These are phyloP conservation scores for Carex arenaria DNA, from an alignment of 202 grass and related monocot species.

Conservation along the genomic window DNA sequence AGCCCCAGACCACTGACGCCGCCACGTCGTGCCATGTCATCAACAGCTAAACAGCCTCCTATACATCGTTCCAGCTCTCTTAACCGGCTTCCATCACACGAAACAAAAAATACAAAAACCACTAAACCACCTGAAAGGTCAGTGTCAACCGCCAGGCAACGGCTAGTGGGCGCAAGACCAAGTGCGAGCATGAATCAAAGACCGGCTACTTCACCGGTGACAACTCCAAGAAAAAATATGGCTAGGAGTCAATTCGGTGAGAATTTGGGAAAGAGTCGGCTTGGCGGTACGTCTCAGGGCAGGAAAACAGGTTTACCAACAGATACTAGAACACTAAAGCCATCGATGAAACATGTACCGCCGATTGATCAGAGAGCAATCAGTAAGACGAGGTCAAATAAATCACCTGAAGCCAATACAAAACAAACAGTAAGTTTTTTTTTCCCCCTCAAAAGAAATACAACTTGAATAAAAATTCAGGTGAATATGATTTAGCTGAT, in stretches of 20 bases:
- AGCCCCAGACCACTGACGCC: conserved; percentile 12
- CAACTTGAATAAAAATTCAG: neutral
- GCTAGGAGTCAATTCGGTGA: conserved; percentile 2
- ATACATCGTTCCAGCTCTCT: conserved; percentile 14
- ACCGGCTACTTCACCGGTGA: conserved; percentile 14
- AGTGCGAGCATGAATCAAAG: conserved; percentile 13
- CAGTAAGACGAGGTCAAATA: conserved; percentile 9
- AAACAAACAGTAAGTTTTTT: conserved; percentile 19
- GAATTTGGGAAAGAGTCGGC: conserved; percentile 16
- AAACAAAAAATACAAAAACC: neutral
- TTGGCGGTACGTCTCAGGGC: neutral
- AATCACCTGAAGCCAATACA: conserved; percentile 3
- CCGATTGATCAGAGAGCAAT: conserved; percentile 4
- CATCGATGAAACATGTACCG: neutral
- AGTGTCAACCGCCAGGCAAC: neutral
- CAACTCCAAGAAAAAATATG: conserved; percentile 16
- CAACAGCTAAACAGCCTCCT: neutral
- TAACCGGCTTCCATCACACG: conserved; percentile 18
- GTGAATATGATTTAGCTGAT: neutral
- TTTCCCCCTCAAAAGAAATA: neutral
- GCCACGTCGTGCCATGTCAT: neutral
- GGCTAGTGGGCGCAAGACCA: neutral
- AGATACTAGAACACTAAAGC: neutral
- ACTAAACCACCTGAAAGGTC: conserved; percentile 11
- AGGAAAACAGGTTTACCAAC: neutral